phyloP scores from a whole-genome alignment of 805 yeast species.

The Myxozyma melibiosi region DNA sequence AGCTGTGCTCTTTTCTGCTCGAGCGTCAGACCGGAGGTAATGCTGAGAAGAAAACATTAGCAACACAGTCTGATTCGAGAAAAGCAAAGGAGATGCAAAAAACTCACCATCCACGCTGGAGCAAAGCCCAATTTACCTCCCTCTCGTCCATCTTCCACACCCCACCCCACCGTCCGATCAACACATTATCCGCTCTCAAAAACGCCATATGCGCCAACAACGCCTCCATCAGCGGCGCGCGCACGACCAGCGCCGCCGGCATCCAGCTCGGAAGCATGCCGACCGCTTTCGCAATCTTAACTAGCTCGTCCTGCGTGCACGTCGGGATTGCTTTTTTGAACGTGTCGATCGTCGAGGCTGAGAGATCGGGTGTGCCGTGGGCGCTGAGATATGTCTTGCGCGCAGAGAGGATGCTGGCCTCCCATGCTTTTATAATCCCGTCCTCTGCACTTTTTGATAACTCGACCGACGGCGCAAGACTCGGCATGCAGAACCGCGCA shows the following conservation, averaged over 20 bases:
- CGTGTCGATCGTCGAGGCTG: neutral
- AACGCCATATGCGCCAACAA: constrained; percentile 51
- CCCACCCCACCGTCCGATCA: constrained; percentile 48
- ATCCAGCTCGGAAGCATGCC: constrained; percentile 32
- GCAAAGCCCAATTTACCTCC: constrained; percentile 51
- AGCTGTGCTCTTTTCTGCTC: constrained; percentile 21
- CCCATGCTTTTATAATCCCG: too few relatives aligned
- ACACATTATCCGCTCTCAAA: constrained; percentile 55
- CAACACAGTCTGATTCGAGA: neutral
- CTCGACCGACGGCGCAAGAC: too few relatives aligned
- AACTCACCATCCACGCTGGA: constrained; percentile 28
- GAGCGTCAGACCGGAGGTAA: constrained; percentile 4
- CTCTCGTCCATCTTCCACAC: constrained; percentile 50
- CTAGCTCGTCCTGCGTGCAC: constrained; percentile 22
- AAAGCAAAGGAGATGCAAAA: neutral
- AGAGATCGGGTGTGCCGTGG: neutral
- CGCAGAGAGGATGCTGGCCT: constrained; percentile 5
- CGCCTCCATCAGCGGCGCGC: constrained; percentile 44
- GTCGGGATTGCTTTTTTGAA: constrained; percentile 9
- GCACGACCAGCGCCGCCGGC: constrained; percentile 42
- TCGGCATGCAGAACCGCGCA: constrained; percentile 5
- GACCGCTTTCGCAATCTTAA: constrained; percentile 29
- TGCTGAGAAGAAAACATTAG: neutral
- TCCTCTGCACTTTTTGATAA: too few relatives aligned
- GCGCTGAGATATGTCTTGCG: neutral